These are phyloP conservation scores for Talaromyces sp. DNA, from an alignment of 2,329 filamentous ascomycete species.

Conservation along the genomic window DNA sequence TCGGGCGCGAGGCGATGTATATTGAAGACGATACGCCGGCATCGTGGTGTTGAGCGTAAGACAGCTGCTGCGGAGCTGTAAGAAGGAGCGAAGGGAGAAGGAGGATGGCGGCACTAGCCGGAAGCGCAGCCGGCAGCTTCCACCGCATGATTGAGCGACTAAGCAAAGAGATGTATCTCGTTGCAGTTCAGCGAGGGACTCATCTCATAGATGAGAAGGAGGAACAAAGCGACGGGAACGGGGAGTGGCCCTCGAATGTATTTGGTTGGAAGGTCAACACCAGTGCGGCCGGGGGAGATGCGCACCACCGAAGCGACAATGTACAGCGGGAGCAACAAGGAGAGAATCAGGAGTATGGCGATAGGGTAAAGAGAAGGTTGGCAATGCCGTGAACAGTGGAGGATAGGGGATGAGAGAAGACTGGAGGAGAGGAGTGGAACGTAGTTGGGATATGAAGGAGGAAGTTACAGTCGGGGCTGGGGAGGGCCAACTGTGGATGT, in stretches of 20 bases:
- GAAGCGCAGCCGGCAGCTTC: constrained; percentile 57
- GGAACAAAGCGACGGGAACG: background rate
- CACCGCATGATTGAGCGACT: constrained; percentile 55
- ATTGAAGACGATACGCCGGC: constrained; percentile 14
- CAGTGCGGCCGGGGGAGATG: background rate
- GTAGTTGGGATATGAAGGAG: too few relatives aligned
- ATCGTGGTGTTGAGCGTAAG: constrained; percentile 25
- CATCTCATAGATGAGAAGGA: constrained; percentile 15
- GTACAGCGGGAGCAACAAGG: background rate
- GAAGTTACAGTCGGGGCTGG: background rate
- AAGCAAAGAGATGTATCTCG: constrained; percentile 18
- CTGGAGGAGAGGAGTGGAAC: too few relatives aligned
- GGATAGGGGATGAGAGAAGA: background rate
- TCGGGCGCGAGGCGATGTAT: constrained; percentile 19
- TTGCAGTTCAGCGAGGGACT: constrained; percentile 16
- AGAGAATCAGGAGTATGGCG: background rate
- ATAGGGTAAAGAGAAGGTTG: too few relatives aligned
- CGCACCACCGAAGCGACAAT: background rate
- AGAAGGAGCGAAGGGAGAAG: constrained; percentile 53
- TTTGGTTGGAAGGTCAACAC: background rate
- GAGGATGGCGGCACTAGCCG: constrained; percentile 57
- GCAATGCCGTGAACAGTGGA: background rate
- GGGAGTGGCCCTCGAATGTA: background rate
- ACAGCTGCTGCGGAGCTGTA: constrained; percentile 63
- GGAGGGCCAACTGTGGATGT: constrained; percentile 6